Conservation (phyloP, 1,284 basidiomycete genomes). For the Puccinia hordei region DNA sequence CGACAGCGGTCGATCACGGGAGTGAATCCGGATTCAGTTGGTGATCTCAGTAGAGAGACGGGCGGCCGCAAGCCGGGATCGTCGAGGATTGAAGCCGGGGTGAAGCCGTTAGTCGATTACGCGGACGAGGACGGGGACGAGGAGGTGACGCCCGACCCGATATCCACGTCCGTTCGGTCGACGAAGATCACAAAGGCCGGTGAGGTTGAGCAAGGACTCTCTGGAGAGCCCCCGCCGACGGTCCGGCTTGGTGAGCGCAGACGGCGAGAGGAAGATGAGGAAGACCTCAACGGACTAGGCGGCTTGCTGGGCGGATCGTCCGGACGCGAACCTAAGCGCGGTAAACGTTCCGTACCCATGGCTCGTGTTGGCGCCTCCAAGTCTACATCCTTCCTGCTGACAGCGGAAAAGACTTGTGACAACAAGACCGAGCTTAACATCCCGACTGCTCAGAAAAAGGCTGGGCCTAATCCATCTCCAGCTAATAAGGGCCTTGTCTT, state of each 20-base stretch:
- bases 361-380: background rate
- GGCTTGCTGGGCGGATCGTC: background rate
- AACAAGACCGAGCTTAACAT: background rate
- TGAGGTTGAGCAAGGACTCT: background rate
- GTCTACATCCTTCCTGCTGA: background rate
- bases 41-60: background rate
- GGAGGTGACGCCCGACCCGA: background rate
- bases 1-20: slow-evolving; percentile 1
- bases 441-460: background rate
- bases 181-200: background rate
- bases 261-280: slow-evolving; percentile 42
- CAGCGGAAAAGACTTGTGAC: background rate
- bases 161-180: background rate
- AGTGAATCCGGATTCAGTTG: background rate
- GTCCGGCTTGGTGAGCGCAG: slow-evolving; percentile 27
- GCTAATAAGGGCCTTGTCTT: background rate
- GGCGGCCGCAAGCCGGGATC: background rate
- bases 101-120: slow-evolving; percentile 39
- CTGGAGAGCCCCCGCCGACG: slow-evolving; percentile 36
- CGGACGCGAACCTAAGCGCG: slow-evolving; percentile 3
- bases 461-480: too few species aligned
- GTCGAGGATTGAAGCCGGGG: too few species aligned
- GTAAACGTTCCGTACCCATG: slow-evolving; percentile 1
- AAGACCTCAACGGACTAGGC: slow-evolving; percentile 30
- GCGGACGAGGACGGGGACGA: slow-evolving; percentile 41